phyloP scores from a whole-genome alignment of 768 basidiomycete species.

The Boletales sp. region DNA sequence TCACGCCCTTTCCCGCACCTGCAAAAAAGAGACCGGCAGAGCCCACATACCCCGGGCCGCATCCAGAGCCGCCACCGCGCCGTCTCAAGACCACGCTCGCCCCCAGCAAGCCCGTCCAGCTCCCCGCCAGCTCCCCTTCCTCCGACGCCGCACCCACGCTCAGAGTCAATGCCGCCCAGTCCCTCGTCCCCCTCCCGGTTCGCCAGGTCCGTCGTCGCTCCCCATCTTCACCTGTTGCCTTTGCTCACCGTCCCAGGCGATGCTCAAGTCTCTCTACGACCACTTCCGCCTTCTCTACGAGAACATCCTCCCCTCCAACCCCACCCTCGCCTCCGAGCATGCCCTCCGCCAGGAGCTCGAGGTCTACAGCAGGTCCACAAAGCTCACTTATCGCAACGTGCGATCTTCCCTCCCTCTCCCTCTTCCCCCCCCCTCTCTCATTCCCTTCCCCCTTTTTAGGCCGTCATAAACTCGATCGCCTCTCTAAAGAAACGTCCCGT shows the following conservation, averaged over 20 bases:
- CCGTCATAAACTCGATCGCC: constrained; percentile 49
- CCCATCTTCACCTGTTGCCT: not conserved
- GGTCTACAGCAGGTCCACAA: constrained; percentile 76
- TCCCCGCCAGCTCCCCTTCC: constrained; percentile 38
- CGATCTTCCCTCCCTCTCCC: constrained; percentile 15
- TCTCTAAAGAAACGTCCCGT: constrained; percentile 48
- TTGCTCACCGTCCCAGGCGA: constrained; percentile 41
- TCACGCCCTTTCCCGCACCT: constrained; percentile 2
- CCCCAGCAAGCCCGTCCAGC: constrained; percentile 47
- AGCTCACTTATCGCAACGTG: constrained; percentile 82
- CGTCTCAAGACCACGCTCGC: constrained; percentile 50
- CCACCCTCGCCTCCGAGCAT: constrained; percentile 69
- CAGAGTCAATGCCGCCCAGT: constrained; percentile 61
- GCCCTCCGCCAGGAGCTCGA: constrained; percentile 80
- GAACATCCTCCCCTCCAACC: constrained; percentile 47
- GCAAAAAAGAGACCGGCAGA: constrained; percentile 52
- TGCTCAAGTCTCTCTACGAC: constrained; percentile 72
- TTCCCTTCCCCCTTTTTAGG: constrained; percentile 30
- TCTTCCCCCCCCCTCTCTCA: constrained; percentile 7
- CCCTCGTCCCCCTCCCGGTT: constrained; percentile 68
- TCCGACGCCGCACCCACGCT: constrained; percentile 63
- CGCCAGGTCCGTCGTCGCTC: constrained; percentile 52
- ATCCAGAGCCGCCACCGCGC: constrained; percentile 38
- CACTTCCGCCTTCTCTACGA: constrained; percentile 72
- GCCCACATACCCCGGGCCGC: constrained; percentile 15